phyloP scores from a whole-genome alignment of 2,329 filamentous ascomycete species.

The Raffaelea deltoideospora region DNA sequence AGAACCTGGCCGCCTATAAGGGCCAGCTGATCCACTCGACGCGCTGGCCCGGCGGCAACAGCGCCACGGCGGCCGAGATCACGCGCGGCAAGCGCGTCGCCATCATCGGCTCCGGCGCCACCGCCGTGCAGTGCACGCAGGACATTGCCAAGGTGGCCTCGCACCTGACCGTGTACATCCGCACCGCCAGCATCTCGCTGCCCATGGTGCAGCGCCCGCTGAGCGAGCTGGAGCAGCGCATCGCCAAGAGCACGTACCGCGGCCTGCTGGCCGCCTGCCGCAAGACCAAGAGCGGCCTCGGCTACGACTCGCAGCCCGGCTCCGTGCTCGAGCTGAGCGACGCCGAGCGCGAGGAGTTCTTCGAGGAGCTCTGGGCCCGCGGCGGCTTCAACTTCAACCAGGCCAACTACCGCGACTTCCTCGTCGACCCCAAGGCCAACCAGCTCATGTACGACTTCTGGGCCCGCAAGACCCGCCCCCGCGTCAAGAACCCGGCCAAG shows the following conservation, averaged over 20 bases:
- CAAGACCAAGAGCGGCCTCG: slow-evolving; percentile 34
- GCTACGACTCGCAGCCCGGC: slow-evolving; percentile 28
- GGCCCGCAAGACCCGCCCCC: slow-evolving; percentile 18
- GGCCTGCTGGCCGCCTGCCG: slow-evolving; percentile 27
- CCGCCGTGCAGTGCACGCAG: slow-evolving; percentile 10
- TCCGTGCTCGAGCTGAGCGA: slow-evolving; percentile 23
- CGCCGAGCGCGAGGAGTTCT: slow-evolving; percentile 27
- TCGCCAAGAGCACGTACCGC: slow-evolving; percentile 18
- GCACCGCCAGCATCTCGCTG: slow-evolving; percentile 41
- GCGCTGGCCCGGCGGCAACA: slow-evolving; percentile 5
- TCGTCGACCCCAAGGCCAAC: slow-evolving; percentile 15
- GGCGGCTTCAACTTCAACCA: slow-evolving; percentile 6
- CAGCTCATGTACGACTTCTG: slow-evolving; percentile 15
- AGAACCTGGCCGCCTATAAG: slow-evolving; percentile 9
- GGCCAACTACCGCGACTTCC: slow-evolving; percentile 10
- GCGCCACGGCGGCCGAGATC: too few species aligned
- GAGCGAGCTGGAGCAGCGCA: slow-evolving; percentile 28
- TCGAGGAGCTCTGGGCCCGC: slow-evolving; percentile 24
- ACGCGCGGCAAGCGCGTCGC: slow-evolving; percentile 7
- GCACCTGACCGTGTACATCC: slow-evolving; percentile 32
- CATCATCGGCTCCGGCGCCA: slow-evolving; percentile 10
- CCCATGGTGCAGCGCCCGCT: slow-evolving; percentile 38
- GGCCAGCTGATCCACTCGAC: slow-evolving; percentile 8
- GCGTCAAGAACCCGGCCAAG: slow-evolving; percentile 17
- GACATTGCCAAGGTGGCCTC: slow-evolving; percentile 18